Base-by-base conservation (phyloP, 2,329 filamentous ascomycete species). In the Chaetomium olivaceum region DNA sequence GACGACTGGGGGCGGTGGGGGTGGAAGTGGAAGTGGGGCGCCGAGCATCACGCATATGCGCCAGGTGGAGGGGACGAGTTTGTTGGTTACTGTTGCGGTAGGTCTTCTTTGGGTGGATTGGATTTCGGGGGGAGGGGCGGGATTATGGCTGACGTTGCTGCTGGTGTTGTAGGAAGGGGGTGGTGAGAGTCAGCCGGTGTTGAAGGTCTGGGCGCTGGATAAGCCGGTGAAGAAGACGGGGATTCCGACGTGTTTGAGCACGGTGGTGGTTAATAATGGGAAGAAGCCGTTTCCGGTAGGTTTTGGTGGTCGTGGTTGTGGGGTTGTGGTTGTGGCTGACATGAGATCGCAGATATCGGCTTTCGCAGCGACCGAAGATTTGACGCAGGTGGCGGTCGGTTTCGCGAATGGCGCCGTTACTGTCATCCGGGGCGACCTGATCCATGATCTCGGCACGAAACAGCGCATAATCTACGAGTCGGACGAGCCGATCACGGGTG, bases 121-220 rank as follows among this genome's bases (percentile, higher is more conserved):
- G 2, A 3, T 4, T 33, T 33, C 36, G 36, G 19, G 55, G 29
- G 0, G 72, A 4, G 16, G 6, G 25, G 19, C 1, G 27, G 48
- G 82, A 3, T 16, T 19, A n/a, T 16, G 46, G 54, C 43, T 61
- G 19, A 31, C 39, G 4, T 43, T 6, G 4, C 39, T 21, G 46
- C n/a, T 48, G 46, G 43, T 43, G 39, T n/a, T 31, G 19, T 29
- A 60, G 62, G 62, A 54, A 46, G 36, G 21, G 12, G 57, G 63
- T 19, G 61, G 57, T 12, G 63, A 64, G 19, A 61, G 62, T 31
- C 93, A 98, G 72, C 94, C 95, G 0, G 85, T 94, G 23, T 79
- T 99, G 67, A 98, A 97, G 77, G 94, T 98, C n/a, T 99, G 95
- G 95, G 94, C 92, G 25, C 82, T 99, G 71, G 93, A 98, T 76